These are phyloP conservation scores for Ogataea wickerhamii DNA, from an alignment of 805 yeast species.

Conservation along the genomic window DNA sequence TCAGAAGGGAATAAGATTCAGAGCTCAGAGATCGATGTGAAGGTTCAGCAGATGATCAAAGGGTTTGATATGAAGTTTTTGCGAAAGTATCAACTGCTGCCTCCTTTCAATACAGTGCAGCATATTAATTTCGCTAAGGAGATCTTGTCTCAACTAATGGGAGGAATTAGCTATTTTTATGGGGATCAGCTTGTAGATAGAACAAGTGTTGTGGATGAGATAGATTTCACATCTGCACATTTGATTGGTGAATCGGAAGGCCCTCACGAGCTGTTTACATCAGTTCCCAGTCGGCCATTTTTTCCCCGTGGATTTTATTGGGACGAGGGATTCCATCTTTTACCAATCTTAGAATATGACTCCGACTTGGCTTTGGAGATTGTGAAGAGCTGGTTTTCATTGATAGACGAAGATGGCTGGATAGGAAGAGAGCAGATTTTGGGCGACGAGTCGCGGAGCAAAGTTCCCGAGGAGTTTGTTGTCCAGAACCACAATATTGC, in stretches of 20 bases:
- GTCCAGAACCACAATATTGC: constrained; percentile 88
- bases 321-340: constrained; percentile 96
- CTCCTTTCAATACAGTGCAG: constrained; percentile 48
- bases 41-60: constrained; percentile 32
- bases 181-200: constrained; percentile 85
- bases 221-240: constrained; percentile 53
- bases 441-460: constrained; percentile 84
- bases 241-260: constrained; percentile 61
- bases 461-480: constrained; percentile 80
- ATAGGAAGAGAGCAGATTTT: constrained; percentile 92
- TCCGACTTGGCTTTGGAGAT: constrained; percentile 77
- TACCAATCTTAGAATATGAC: constrained; percentile 80
- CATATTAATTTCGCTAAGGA: constrained; percentile 67
- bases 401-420: constrained; percentile 93
- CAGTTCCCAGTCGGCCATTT: constrained; percentile 89
- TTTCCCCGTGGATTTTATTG: constrained; percentile 97
- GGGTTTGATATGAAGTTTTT: constrained; percentile 53
- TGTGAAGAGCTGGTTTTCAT: constrained; percentile 78
- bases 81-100: constrained; percentile 43
- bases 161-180: constrained; percentile 85
- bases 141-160: constrained; percentile 75
- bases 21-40: constrained; percentile 34
- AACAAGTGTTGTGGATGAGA: constrained; percentile 62
- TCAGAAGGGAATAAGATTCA: constrained; percentile 35
- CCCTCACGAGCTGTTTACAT: constrained; percentile 70